Percentiles rank a stretch among this genome's conserved stretches.
These are phyloP conservation scores for Phaeotremella skinneri DNA, from an alignment of 768 basidiomycete genomes.

Conservation along the genomic window DNA sequence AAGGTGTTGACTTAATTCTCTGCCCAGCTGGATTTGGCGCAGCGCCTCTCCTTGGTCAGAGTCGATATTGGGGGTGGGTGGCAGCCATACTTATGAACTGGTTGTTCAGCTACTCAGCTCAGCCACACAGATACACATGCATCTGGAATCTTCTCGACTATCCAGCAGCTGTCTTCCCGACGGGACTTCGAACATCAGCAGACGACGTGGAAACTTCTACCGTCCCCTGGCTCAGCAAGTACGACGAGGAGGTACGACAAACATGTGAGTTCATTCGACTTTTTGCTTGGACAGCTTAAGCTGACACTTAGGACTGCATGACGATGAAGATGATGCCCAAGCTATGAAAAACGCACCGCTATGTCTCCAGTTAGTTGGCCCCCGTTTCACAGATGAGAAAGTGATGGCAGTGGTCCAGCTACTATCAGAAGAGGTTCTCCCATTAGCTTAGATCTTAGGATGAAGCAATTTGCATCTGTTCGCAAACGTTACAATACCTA, in stretches of 20 bases:
- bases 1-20: conserved; percentile 15
- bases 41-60: conserved; percentile 7
- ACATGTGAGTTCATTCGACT: not conserved
- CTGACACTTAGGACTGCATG: not conserved
- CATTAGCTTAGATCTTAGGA: too few species aligned
- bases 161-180: conserved; percentile 25
- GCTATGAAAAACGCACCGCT: not conserved
- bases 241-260: not conserved
- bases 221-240: not conserved
- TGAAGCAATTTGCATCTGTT: too few species aligned
- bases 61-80: conserved; percentile 24
- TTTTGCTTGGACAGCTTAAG: too few species aligned
- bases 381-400: not conserved
- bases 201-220: conserved; percentile 1
- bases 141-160: conserved; percentile 36
- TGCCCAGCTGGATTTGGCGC: conserved; percentile 9
- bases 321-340: too few species aligned
- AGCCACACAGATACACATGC: conserved; percentile 15
- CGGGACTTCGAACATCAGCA: conserved; percentile 13
- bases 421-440: not conserved
- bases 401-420: not conserved
- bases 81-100: too few species aligned
- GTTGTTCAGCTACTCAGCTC: not conserved
- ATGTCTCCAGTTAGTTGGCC: not conserved
- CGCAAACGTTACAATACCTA: too few species aligned